Conservation (phyloP, 805 yeast species). For the Candida easanensis region DNA sequence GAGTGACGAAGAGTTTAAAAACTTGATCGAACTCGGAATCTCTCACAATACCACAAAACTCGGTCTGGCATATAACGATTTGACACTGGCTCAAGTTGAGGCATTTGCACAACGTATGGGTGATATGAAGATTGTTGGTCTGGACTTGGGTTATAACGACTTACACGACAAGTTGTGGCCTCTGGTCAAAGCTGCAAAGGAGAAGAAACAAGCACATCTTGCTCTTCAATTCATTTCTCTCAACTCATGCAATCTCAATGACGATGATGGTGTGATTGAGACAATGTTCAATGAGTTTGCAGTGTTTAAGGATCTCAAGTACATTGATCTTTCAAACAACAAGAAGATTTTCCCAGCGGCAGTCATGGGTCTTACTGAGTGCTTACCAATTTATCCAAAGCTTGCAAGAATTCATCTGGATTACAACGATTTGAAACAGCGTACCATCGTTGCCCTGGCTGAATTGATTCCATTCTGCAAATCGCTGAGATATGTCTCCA, state of each 20-base stretch:
- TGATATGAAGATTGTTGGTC: slow-evolving; percentile 50
- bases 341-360: slow-evolving; percentile 63
- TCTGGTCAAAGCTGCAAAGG: slow-evolving; percentile 26
- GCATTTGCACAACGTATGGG: slow-evolving; percentile 59
- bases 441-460: slow-evolving; percentile 59
- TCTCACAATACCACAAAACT: slow-evolving; percentile 54
- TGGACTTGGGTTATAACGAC: slow-evolving; percentile 86
- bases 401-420: slow-evolving; percentile 71
- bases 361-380: slow-evolving; percentile 49
- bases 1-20: slow-evolving; percentile 47
- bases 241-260: slow-evolving; percentile 58
- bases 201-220: slow-evolving; percentile 24
- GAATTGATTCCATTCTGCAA: slow-evolving; percentile 71
- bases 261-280: slow-evolving; percentile 30
- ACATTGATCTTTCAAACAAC: slow-evolving; percentile 78
- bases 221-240: slow-evolving; percentile 52
- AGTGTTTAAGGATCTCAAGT: slow-evolving; percentile 56
- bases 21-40: slow-evolving; percentile 65
- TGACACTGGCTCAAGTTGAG: slow-evolving; percentile 55
- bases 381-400: slow-evolving; percentile 66
- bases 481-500: slow-evolving; percentile 60
- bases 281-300: slow-evolving; percentile 46
- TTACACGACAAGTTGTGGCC: slow-evolving; percentile 35
- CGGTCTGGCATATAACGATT: slow-evolving; percentile 78
- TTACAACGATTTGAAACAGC: slow-evolving; percentile 54